phyloP scores from a whole-genome alignment of 352 stramenopile genomes.

The Phytophthora sojae region DNA sequence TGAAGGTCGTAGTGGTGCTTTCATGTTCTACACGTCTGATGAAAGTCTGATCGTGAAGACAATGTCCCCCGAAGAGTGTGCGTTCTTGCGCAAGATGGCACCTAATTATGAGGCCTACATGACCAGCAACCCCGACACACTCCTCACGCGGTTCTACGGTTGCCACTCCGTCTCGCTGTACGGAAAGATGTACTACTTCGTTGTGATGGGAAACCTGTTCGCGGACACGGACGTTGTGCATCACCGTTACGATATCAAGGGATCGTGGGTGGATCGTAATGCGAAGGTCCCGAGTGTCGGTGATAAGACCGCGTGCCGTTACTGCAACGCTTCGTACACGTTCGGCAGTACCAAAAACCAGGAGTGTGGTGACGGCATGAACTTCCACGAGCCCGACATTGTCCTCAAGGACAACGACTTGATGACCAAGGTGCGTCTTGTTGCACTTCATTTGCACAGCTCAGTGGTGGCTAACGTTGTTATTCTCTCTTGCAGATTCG shows the following conservation, averaged over 20 bases:
- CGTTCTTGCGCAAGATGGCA: slow-evolving; percentile 88
- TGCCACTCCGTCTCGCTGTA: slow-evolving; percentile 91
- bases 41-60: slow-evolving; percentile 92
- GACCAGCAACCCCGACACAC: slow-evolving; percentile 79
- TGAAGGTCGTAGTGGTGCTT: slow-evolving; percentile 89
- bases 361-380: slow-evolving; percentile 86
- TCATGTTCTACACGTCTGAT: slow-evolving; percentile 94
- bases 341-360: slow-evolving; percentile 88
- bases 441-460: neutral
- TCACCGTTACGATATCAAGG: slow-evolving; percentile 93
- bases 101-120: slow-evolving; percentile 90
- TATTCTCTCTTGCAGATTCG: slow-evolving; percentile 54
- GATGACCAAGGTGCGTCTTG: slow-evolving; percentile 75
- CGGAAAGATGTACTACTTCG: slow-evolving; percentile 93
- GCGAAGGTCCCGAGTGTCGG: slow-evolving; percentile 83
- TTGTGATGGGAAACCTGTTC: slow-evolving; percentile 94
- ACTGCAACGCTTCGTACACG: slow-evolving; percentile 90
- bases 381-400: slow-evolving; percentile 91
- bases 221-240: slow-evolving; percentile 87
- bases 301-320: slow-evolving; percentile 83
- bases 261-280: slow-evolving; percentile 90
- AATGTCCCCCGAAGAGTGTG: slow-evolving; percentile 89
- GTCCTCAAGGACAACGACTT: slow-evolving; percentile 92
- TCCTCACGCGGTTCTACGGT: slow-evolving; percentile 91
- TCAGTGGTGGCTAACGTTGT: slow-evolving; percentile 1